These are phyloP conservation scores for Aspergillus pseudonomiae DNA, from an alignment of 2,329 filamentous ascomycete species.

Conservation along the genomic window DNA sequence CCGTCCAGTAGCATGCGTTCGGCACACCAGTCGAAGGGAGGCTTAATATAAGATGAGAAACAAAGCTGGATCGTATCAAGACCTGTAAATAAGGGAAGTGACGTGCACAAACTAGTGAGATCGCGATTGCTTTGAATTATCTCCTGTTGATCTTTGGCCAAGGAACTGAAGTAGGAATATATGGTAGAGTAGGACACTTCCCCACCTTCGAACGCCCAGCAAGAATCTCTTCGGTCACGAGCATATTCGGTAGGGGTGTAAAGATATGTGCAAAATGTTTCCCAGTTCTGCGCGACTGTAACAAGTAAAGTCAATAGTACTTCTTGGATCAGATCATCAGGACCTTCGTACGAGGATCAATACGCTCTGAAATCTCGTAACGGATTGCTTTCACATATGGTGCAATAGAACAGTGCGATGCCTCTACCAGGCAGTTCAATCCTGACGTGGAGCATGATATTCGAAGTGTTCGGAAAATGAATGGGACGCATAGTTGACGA, in stretches of 20 bases:
- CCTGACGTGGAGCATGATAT: neutral
- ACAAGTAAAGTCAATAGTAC: neutral
- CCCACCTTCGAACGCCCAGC: neutral
- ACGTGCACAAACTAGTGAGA: neutral
- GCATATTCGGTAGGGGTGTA: slow-evolving; percentile 7
- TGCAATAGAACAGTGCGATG: neutral
- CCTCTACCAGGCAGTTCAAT: neutral
- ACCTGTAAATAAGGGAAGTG: slow-evolving; percentile 1
- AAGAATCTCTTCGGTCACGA: slow-evolving; percentile 4
- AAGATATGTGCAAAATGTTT: slow-evolving; percentile 4
- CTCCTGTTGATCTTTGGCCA: slow-evolving; percentile 4
- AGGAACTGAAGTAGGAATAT: slow-evolving; percentile 7
- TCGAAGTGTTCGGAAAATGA: neutral
- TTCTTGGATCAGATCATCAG: too few species aligned
- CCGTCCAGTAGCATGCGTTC: slow-evolving; percentile 10
- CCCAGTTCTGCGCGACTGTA: slow-evolving; percentile 5
- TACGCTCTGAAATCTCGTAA: neutral
- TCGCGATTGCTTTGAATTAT: neutral
- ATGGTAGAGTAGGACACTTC: neutral
- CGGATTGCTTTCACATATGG: neutral
- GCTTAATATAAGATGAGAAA: neutral
- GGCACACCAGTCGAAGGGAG: slow-evolving; percentile 1
- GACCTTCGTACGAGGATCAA: neutral
- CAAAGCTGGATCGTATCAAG: slow-evolving; percentile 5
- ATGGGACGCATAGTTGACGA: neutral